A percentile compares a stretch with the other conserved stretches of the same genome.
Evolutionary conservation across 805 yeast species (phyloP).

Genomic region (Schizosaccharomyces cryophilus): DNA sequence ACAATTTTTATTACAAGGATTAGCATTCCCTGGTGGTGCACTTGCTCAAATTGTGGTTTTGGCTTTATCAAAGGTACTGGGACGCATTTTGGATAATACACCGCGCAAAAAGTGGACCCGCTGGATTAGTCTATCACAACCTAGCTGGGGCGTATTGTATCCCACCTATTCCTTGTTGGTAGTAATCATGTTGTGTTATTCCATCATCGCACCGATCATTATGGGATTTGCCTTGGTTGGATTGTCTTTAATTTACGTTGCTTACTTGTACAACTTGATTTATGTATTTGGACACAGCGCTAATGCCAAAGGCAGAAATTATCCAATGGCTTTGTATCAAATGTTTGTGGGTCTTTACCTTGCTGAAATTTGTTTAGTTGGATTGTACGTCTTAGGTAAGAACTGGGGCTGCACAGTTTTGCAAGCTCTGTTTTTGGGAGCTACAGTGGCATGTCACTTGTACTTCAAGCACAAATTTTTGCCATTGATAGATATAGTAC

Average conservation of each 20-base stretch:
- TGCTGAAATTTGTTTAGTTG: conserved; percentile 67
- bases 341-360: conserved; percentile 69
- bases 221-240: conserved; percentile 48
- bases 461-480: conserved; percentile 20
- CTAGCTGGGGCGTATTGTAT: conserved; percentile 62
- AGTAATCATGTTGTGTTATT: conserved; percentile 46
- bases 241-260: conserved; percentile 47
- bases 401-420: conserved; percentile 85
- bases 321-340: conserved; percentile 74
- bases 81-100: conserved; percentile 51
- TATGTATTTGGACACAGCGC: conserved; percentile 44
- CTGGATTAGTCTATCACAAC: conserved; percentile 33
- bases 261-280: conserved; percentile 52
- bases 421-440: conserved; percentile 37
- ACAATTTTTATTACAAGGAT: conserved; percentile 60
- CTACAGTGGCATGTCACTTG: conserved; percentile 46
- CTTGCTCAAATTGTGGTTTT: conserved; percentile 54
- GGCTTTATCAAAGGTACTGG: conserved; percentile 44
- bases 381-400: conserved; percentile 69
- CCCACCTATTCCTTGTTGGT: conserved; percentile 56
- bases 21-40: conserved; percentile 50
- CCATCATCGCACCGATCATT: conserved; percentile 70
- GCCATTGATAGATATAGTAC: conserved; percentile 41
- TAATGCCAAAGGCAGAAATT: conserved; percentile 59
- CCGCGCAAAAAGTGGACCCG: conserved; percentile 86